Base-by-base conservation (phyloP, 768 basidiomycete species). In the Mycena venus region DNA sequence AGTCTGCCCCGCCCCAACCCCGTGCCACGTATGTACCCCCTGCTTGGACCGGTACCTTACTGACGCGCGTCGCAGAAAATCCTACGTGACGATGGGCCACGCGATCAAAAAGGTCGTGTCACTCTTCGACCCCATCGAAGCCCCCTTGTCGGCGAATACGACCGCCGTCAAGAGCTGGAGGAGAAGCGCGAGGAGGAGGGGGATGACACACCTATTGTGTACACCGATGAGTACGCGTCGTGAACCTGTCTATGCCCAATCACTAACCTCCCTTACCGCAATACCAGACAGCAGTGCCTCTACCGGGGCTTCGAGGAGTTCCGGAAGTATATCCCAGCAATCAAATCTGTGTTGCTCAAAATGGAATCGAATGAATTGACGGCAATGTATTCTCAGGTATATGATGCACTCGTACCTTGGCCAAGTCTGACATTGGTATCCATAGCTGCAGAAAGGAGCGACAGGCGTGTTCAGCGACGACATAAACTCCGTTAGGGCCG, bases 371-470 rank as follows among this genome's bases (percentile, higher is more conserved):
- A 19, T 34, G 29, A 68, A n/a, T 17, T 59, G 56, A 21, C 55
- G 0, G 38, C 9, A 2, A 59, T 68, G 23, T 68, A 11, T 32
- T 25, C 66, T 21, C 19, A 68, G 51, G 66, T 59, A 34, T 29
- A 36, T 47, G 2, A 17, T 4, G 23, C 14, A 10, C 36, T 31
- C 40, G 4, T 42, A 19, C 42, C 25, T 31, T 25, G 9, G 4
- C 29, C 17, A 23, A 11, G 27, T 0, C n/a, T 49, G 21, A 32
- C 17, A 17, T n/a, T n/a, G 3, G 6, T 3, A 59, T 49, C 17
- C 14, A 12, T 49, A 83, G 83, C 69, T 83, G n/a, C 73, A 76
- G n/a, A 55, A 67, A 23, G 82, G 82, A 11, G 80, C 77, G 1
- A 75, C 77, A 40, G 75, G 72, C 17, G 80, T 79, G 0, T 47